Evolutionary conservation across 768 basidiomycete species (phyloP).

Genomic region (Pholiota conissans): DNA sequence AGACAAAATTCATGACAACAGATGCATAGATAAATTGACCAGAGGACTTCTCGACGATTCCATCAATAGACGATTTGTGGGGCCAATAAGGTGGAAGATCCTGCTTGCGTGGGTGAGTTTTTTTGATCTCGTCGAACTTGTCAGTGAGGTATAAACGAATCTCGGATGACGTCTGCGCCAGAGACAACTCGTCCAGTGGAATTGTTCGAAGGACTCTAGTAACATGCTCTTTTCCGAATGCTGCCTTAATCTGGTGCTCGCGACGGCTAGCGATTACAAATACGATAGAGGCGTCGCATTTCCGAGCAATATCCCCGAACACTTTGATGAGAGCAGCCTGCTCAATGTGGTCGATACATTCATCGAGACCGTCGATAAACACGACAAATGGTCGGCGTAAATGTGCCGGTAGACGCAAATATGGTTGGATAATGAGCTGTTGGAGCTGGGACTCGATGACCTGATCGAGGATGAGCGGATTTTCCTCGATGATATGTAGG

Average conservation of each 20-base stretch:
- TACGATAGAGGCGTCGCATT: not conserved
- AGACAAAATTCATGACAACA: not conserved
- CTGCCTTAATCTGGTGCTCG: not conserved
- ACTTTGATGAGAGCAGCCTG: too few relatives aligned
- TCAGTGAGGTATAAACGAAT: not conserved
- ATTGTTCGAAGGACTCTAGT: not conserved
- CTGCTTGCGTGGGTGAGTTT: not conserved
- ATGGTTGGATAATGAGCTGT: too few relatives aligned
- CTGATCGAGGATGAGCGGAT: too few relatives aligned
- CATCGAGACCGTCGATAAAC: too few relatives aligned
- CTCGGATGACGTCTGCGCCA: constrained; percentile 1
- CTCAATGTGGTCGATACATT: too few relatives aligned
- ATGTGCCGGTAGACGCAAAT: too few relatives aligned
- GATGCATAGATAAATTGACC: constrained; percentile 7
- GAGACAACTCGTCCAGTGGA: not conserved
- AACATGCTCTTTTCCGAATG: not conserved
- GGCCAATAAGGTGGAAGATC: not conserved
- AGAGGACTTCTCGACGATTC: too few relatives aligned
- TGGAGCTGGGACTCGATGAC: not conserved
- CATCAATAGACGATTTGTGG: not conserved
- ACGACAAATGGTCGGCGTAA: not conserved
- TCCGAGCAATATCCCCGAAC: too few relatives aligned
- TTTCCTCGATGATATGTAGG: constrained; percentile 9
- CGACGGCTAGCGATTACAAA: not conserved
- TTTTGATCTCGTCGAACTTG: not conserved